Percentiles rank a stretch among this genome's conserved stretches.
These are phyloP conservation scores for Colletotrichum lentis DNA, from an alignment of 2,329 filamentous ascomycete genomes.

Conservation along the genomic window DNA sequence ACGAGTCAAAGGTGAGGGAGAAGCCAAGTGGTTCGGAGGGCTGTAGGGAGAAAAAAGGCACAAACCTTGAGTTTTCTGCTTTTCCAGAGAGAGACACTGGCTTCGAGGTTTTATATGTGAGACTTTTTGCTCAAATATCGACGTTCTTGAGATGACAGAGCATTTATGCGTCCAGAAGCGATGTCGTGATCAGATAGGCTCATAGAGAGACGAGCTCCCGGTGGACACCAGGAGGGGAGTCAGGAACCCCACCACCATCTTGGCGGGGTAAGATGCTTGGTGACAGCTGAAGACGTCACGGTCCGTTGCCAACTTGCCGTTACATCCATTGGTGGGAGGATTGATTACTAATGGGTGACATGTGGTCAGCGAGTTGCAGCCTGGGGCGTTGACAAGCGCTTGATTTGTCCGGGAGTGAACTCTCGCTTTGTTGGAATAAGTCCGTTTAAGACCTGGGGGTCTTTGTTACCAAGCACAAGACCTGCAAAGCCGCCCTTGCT, in stretches of 20 bases:
- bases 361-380: not conserved
- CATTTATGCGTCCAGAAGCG: conserved; percentile 2
- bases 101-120: conserved; percentile 9
- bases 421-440: not conserved
- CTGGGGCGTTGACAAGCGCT: not conserved
- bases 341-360: conserved; percentile 19
- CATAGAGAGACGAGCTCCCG: not conserved
- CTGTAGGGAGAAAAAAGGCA: not conserved
- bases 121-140: not conserved
- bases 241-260: conserved; percentile 32
- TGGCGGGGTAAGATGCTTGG: conserved; percentile 28
- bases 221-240: conserved; percentile 13
- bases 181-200: conserved; percentile 36
- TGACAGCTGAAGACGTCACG: conserved; percentile 31
- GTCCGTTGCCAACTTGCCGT: not conserved
- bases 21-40: not conserved
- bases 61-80: not conserved
- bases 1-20: conserved; percentile 4
- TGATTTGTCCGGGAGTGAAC: not conserved
- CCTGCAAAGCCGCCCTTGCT: not conserved
- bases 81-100: not conserved
- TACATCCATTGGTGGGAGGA: not conserved
- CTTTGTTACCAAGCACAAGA: too few relatives aligned
- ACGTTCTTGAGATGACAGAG: conserved; percentile 1
- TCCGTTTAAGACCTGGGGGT: not conserved